Evolutionary conservation across 306 rosid genomes (phyloP).

Genomic region (Alnus rubra): DNA sequence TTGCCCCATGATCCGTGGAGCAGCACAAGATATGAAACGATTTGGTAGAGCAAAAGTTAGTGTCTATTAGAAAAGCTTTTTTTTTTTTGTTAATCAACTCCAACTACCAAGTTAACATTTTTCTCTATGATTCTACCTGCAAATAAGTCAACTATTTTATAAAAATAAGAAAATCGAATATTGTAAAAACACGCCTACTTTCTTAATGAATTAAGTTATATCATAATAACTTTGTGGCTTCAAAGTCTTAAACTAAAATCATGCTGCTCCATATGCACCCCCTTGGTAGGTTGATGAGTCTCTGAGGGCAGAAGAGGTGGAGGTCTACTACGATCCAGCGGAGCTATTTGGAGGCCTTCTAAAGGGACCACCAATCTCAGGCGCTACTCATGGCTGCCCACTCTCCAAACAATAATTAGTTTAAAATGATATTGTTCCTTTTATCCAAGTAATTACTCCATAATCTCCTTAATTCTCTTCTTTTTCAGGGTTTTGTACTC

Average conservation of each 20-base stretch:
- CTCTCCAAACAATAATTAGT: slow-evolving; percentile 2
- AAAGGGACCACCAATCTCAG: slow-evolving; percentile 23
- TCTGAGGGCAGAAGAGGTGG: slow-evolving; percentile 64
- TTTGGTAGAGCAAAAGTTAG: too few species aligned
- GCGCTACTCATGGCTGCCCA: slow-evolving; percentile 28
- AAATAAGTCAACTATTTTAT: too few species aligned
- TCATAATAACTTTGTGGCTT: too few species aligned
- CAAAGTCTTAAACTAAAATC: background rate
- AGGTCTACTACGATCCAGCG: slow-evolving; percentile 69
- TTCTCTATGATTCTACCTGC: too few species aligned
- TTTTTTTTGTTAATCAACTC: too few species aligned
- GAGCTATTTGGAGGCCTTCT: slow-evolving; percentile 72
- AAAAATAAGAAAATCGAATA: too few species aligned
- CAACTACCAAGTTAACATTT: too few species aligned
- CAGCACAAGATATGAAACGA: too few species aligned
- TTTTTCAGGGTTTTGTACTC: background rate
- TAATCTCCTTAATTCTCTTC: background rate
- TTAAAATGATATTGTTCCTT: background rate
- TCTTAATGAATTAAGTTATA: too few species aligned
- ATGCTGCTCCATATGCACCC: background rate
- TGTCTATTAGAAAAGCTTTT: too few species aligned
- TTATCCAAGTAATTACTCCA: background rate
- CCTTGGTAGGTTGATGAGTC: slow-evolving; percentile 56
- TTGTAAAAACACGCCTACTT: too few species aligned
- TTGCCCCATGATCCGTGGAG: too few species aligned